These are phyloP conservation scores for Pelargonium cotyledonis DNA, from an alignment of 441 rosid genomes.

Conservation along the genomic window DNA sequence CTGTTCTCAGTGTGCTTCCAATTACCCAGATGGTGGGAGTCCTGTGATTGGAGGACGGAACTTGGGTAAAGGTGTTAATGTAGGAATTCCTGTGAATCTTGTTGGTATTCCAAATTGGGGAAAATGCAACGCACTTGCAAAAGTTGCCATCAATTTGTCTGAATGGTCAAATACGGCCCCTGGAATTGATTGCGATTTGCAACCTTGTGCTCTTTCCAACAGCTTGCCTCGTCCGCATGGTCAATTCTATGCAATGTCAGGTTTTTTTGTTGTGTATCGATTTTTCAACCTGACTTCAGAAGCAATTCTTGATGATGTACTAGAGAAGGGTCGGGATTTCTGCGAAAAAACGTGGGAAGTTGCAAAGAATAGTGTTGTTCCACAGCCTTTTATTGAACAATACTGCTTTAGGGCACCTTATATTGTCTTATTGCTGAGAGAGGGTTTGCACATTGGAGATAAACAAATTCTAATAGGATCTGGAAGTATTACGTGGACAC, in stretches of 20 bases:
- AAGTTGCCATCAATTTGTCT: slow-evolving; percentile 75
- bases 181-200: slow-evolving; percentile 75
- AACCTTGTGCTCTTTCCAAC: slow-evolving; percentile 83
- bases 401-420: slow-evolving; percentile 99
- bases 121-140: slow-evolving; percentile 72
- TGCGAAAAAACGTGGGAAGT: slow-evolving; percentile 75
- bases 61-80: slow-evolving; percentile 43
- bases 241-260: slow-evolving; percentile 87
- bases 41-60: slow-evolving; percentile 36
- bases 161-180: slow-evolving; percentile 66
- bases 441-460: slow-evolving; percentile 87
- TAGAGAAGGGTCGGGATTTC: slow-evolving; percentile 78
- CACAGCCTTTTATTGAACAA: slow-evolving; percentile 96
- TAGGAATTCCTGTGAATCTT: slow-evolving; percentile 61
- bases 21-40: slow-evolving; percentile 38
- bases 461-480: slow-evolving; percentile 69
- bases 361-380: slow-evolving; percentile 77
- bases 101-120: slow-evolving; percentile 86
- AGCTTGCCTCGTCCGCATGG: slow-evolving; percentile 76
- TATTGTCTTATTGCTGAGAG: slow-evolving; percentile 67
- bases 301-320: slow-evolving; percentile 84
- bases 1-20: slow-evolving; percentile 63
- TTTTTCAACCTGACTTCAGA: slow-evolving; percentile 77
- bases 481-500: slow-evolving; percentile 96
- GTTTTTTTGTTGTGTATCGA: slow-evolving; percentile 85